A percentile compares a stretch with the other conserved stretches of the same genome.
Conservation (phyloP, 2,329 filamentous ascomycete species). For the Paecilomyces sp. region DNA sequence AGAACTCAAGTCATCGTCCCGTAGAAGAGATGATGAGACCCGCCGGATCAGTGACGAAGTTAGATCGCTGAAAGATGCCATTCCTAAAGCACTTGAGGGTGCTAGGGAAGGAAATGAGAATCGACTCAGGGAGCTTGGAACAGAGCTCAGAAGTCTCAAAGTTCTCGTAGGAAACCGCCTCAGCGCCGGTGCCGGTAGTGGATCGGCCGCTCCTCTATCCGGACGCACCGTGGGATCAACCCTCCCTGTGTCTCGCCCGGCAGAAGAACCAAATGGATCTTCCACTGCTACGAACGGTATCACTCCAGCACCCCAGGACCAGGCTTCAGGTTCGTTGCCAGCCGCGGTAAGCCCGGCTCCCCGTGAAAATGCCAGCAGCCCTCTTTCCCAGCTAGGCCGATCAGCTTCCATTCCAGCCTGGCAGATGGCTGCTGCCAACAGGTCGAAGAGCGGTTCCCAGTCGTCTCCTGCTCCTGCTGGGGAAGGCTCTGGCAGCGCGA, state of each 20-base stretch:
- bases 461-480: constrained; percentile 14
- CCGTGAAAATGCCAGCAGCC: constrained; percentile 29
- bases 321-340: constrained; percentile 17
- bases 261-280: constrained; percentile 15
- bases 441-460: constrained; percentile 27
- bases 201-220: constrained; percentile 22
- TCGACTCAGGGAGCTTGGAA: constrained; percentile 74
- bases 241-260: constrained; percentile 14
- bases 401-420: constrained; percentile 68
- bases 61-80: constrained; percentile 69
- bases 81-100: constrained; percentile 81
- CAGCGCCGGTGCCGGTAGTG: constrained; percentile 27
- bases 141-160: constrained; percentile 87
- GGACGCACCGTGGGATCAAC: constrained; percentile 22
- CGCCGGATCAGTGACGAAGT: constrained; percentile 83
- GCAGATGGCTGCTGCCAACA: constrained; percentile 66
- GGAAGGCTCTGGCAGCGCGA: constrained; percentile 13
- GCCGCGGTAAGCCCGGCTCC: constrained; percentile 23
- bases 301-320: constrained; percentile 20
- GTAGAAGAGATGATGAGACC: constrained; percentile 78
- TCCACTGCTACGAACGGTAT: constrained; percentile 18
- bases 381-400: constrained; percentile 44
- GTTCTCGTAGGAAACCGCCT: constrained; percentile 66
- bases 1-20: constrained; percentile 74
- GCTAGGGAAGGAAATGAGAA: constrained; percentile 79